Evolutionary conservation across 495 filamentous ascomycete genomes (phyloP), one percentile per base, ranked within the genome.

Genomic region (Penicillium salamii): DNA sequence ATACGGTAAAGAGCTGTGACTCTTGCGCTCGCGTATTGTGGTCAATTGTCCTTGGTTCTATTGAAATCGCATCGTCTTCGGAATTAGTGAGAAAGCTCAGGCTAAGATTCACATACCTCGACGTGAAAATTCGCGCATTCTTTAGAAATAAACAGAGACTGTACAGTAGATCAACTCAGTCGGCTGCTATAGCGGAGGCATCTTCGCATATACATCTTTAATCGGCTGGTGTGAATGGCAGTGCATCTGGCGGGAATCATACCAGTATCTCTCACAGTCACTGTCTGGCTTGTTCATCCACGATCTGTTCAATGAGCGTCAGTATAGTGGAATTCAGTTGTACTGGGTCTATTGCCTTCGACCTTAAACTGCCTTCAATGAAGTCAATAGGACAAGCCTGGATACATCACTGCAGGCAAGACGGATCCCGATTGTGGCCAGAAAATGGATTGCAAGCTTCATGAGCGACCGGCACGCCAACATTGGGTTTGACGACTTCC

Each of bases 1-100:
- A 24, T 17, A 39, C 37, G 8, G 38, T 20, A 40, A 42, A 42
- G 24, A 42, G 40, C 40, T 31, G 24, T 42, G 40, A 2, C 14
- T 9, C 14, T 31, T 42, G 40, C 24, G 40, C 26, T 42, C 23
- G 24, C 29, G 39, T n/a, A 42, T 18, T 29, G n/a, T 29, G 14
- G 18, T 42, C 24, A n/a, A 42, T 15, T 42, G 5, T 42, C 8
- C n/a, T 42, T 23, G 39, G 23, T 42, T 42, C 39, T 42, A n/a
- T 28, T 42, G 17, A n/a, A 28, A 41, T 41, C 8, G 39, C 39
- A 42, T 39, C 36, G 9, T 21, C 19, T 39, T 23, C 36, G 1
- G 7, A 2, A 39, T 39, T 18, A 39, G 36, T 39, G 4, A 39
- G 36, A 39, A 15, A 23, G 18, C 17, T 39, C 36, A 39, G 36